phyloP scores from a whole-genome alignment of 1,284 basidiomycete genomes.

The Leccinum subatratum region DNA sequence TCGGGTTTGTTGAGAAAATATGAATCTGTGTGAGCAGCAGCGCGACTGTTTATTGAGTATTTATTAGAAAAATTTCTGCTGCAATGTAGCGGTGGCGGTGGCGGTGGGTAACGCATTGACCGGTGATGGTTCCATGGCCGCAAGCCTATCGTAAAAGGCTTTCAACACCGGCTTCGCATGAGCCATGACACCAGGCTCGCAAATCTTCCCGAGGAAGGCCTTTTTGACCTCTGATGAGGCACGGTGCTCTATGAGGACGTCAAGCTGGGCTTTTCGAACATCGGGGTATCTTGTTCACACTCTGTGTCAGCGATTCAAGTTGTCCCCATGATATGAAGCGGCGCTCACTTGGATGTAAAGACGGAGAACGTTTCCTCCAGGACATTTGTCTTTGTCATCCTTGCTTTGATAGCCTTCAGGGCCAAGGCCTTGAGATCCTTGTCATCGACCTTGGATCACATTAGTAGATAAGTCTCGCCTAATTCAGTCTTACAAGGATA shows the following conservation, averaged over 20 bases:
- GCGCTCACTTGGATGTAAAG: constrained; percentile 29
- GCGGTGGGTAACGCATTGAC: no score
- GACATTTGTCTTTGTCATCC: constrained; percentile 23
- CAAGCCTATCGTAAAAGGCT: constrained; percentile 22
- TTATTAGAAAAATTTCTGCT: no score
- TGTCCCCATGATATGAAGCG: background rate
- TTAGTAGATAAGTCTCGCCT: background rate
- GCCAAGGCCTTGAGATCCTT: constrained; percentile 19
- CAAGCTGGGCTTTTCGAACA: constrained; percentile 18
- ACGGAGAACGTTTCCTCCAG: constrained; percentile 29
- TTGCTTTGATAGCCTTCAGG: constrained; percentile 23
- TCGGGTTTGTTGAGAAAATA: no score
- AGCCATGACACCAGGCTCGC: constrained; percentile 11
- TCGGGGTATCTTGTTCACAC: constrained; percentile 22
- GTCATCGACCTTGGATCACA: constrained; percentile 18
- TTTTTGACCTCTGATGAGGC: constrained; percentile 15
- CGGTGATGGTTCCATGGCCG: background rate
- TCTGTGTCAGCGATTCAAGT: constrained; percentile 10
- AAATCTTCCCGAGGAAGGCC: constrained; percentile 17
- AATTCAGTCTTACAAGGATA: background rate
- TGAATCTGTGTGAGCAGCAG: no score
- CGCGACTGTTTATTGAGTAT: no score
- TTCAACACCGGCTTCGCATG: constrained; percentile 20
- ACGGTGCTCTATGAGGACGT: constrained; percentile 12
- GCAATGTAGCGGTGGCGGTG: no score